Evolutionary conservation across 139 green algal species (phyloP), one percentile per base, ranked within the genome.

Genomic region (Chara braunii): DNA sequence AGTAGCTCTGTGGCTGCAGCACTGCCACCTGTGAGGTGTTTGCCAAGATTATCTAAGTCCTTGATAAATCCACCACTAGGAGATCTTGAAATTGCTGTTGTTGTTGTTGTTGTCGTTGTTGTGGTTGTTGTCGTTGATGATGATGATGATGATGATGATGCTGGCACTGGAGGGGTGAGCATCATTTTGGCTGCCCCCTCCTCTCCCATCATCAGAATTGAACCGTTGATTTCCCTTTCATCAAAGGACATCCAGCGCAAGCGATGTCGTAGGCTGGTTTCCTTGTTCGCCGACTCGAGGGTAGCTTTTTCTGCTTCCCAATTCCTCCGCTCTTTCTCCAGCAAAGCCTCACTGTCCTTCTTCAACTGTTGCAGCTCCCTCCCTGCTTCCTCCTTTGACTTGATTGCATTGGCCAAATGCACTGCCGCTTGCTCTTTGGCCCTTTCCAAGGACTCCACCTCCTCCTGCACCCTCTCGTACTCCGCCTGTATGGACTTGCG

Each of bases 401-500:
- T n/a, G n/a, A n/a, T n/a, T n/a, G n/a, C n/a, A n/a, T n/a, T n/a
- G n/a, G n/a, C n/a, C n/a, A n/a, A n/a, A n/a, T n/a, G n/a, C n/a
- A n/a, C n/a, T n/a, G n/a, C n/a, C n/a, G n/a, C n/a, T n/a, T n/a
- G 18, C 40, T 18, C 40, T 26, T 48, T 48, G 40, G 40, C 40
- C 40, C 18, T 18, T 18, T 48, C 40, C 18, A 48, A 18, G 18
- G 18, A 18, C 40, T 26, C 18, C 18, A 26, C 18, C 40, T 48
- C 18, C 40, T 48, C 18, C 40, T 48, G 40, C 40, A 48, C 40
- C 40, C 40, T 48, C 40, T 18, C 40, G 18, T 48, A 18, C 40
- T 48, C 40, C 40, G 18, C 40, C 40, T 48, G 40, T 48, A 48
- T 59, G 29, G 53, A 32, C 53, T 62, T 62, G 7, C 53, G 34